Evolutionary conservation across 495 filamentous ascomycete species (phyloP), one percentile per base, ranked within the genome.

Genomic region (Penicillium canescens): DNA sequence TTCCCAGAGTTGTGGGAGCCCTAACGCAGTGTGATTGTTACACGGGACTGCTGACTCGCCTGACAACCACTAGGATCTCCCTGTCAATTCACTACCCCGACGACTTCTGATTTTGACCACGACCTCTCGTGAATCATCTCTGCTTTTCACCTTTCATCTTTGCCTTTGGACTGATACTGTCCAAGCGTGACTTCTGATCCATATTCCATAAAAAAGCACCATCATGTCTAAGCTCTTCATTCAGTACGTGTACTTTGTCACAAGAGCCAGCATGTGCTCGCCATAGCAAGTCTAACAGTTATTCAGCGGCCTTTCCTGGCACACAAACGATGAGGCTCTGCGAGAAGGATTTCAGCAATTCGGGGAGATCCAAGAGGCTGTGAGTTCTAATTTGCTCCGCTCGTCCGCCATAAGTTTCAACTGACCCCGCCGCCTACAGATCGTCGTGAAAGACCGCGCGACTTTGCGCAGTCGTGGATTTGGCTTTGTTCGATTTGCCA

Each of bases 401-500:
- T 39, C 12, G 14, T 28, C 8, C 10, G 7, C 21, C 11, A 33
- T 53, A 16, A 20, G 11, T 49, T 53, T 60, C 43, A 34, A 28
- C 47, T 61, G 50, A 38, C 39, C 16, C 46, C 13, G 56, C 52
- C 65, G 65, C 46, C 10, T 18, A 23, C 56, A 98, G 94, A 87
- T 96, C 57, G 93, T 99, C 52, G 91, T 98, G 62, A 98, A 96
- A 78, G 94, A 99, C 69, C 92, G 91, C 59, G 92, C 97, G 66
- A 97, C 94, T 56, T 84, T 89, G 52, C 91, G 95, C 68, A 96
- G 91, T 77, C 91, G 94, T 69, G 94, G 94, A 35, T 99, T 98
- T 68, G 94, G 94, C 21, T 99, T 99, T 69, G 92, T 99, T 42
- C 86, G 91, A 56, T 99, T 91, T 73, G 69, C 80, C 37, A 83